Base-by-base conservation (phyloP, 1,139 yeast genomes). In the Protomyces gravidus region DNA sequence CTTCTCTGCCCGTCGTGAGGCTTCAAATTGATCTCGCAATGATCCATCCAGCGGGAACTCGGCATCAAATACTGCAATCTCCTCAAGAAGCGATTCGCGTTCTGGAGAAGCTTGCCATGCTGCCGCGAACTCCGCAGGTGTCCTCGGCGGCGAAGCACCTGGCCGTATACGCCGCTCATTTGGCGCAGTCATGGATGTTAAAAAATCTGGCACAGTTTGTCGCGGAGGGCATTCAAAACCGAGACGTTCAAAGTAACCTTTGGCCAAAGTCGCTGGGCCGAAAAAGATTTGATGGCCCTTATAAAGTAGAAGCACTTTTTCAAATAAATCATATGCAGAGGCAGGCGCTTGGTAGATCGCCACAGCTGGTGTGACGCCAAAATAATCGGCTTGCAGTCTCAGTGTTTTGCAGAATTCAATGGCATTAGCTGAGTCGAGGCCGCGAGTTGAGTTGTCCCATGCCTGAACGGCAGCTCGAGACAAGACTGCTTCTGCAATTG, bases 281-380 rank as follows among this genome's bases (percentile, higher is more conserved):
- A 76, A 86, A 71, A 71, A 88, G 60, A 88, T 83, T 71, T 87
- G 94, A 67, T 83, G 79, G 52, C 95, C 95, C 64, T 81, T 83
- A 68, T 86, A 86, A 45, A 88, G 73, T 17, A 88, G 82, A 46
- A 82, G 75, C 9, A 85, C 94, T 65, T 84, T 82, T 72, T 86
- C 90, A 68, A 87, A 87, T 15, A 39, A 17, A 5, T 53, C 47
- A 69, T 85, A 87, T 65, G 86, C 85, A 68, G 81, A 86, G 72
- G 85, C 89, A 30, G 89, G 83, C 66, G 89, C 87, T 73, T 87
- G 95, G 70, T 58, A 85, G 62, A 87, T 83, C 19, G 95, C 89
- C 63, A 87, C 85, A 53, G 86, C 73, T 1, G 89, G 82, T 39
- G 90, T 78, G 15, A 81, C 75, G 27, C 78, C 79, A 59, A 80